A percentile compares a stretch with the other conserved stretches of the same genome.
Conservation (phyloP, 2,329 filamentous ascomycete genomes). For the Fusarium brevicatenulatum region DNA sequence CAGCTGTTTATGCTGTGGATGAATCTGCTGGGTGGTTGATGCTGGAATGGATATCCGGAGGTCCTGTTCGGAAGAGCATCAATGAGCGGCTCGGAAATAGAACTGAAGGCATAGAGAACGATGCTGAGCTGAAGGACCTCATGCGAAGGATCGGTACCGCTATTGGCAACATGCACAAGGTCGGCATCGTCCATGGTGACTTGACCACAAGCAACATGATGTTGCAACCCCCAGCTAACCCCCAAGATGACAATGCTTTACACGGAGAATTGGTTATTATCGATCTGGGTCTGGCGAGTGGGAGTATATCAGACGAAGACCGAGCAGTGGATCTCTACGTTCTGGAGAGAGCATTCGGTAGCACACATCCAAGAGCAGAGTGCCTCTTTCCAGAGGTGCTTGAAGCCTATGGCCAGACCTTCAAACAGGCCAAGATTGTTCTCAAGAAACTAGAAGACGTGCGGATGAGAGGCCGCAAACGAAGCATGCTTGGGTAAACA, state of each 20-base stretch:
- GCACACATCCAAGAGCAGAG: constrained; percentile 90
- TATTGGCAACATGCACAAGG: constrained; percentile 80
- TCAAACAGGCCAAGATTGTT: constrained; percentile 78
- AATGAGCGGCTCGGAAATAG: constrained; percentile 72
- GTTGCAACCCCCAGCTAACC: constrained; percentile 60
- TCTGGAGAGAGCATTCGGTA: constrained; percentile 91
- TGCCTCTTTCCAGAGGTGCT: constrained; percentile 79
- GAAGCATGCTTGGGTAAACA: constrained; percentile 90
- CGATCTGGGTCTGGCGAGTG: constrained; percentile 90
- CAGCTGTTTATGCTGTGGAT: constrained; percentile 78
- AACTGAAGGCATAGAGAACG: constrained; percentile 52
- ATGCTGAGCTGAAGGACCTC: constrained; percentile 65
- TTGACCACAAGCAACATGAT: constrained; percentile 98
- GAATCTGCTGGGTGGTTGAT: constrained; percentile 76
- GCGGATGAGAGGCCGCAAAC: constrained; percentile 91
- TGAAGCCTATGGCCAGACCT: constrained; percentile 76
- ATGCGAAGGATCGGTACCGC: constrained; percentile 77
- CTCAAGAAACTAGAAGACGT: constrained; percentile 90
- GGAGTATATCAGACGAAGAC: constrained; percentile 87
- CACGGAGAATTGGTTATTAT: constrained; percentile 87
- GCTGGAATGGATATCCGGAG: constrained; percentile 85
- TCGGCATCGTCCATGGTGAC: constrained; percentile 94
- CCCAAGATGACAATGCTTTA: constrained; percentile 47
- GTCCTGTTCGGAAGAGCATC: constrained; percentile 74
- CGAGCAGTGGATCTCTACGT: constrained; percentile 96